phyloP scores from a whole-genome alignment of 495 filamentous ascomycete genomes.

The Antarctomyces pellizariae region DNA sequence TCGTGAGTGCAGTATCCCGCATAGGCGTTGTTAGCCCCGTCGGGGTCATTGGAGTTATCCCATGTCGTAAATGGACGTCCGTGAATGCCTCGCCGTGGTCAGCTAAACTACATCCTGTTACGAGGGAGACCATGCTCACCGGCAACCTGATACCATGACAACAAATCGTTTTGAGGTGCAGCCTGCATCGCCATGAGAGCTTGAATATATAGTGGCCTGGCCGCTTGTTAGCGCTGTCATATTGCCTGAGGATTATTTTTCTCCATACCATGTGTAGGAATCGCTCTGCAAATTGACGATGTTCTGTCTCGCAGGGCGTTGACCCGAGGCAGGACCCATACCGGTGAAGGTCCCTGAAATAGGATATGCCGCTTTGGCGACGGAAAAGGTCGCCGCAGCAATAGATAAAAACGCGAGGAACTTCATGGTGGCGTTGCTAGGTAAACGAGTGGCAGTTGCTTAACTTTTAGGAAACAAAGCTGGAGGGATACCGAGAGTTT shows the following conservation, averaged over 20 bases:
- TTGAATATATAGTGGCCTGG: conserved; percentile 18
- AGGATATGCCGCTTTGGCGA: too few relatives aligned
- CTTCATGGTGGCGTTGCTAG: too few relatives aligned
- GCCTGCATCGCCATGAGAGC: conserved; percentile 19
- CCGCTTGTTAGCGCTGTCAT: background rate
- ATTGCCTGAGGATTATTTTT: conserved; percentile 1
- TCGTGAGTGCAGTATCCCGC: conserved; percentile 24
- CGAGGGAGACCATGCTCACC: conserved; percentile 14
- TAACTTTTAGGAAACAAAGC: too few relatives aligned
- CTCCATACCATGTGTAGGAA: background rate
- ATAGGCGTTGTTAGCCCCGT: conserved; percentile 6
- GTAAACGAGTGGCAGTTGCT: too few relatives aligned
- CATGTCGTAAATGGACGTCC: conserved; percentile 23
- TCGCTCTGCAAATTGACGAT: too few relatives aligned
- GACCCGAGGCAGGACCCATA: too few relatives aligned
- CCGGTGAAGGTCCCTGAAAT: too few relatives aligned
- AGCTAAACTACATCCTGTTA: conserved; percentile 2
- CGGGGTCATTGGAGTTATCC: conserved; percentile 20
- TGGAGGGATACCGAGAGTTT: too few relatives aligned
- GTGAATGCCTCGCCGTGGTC: conserved; percentile 22
- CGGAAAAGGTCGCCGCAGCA: too few relatives aligned
- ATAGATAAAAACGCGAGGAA: too few relatives aligned
- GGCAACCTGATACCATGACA: conserved; percentile 23
- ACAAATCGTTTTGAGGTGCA: conserved; percentile 16
- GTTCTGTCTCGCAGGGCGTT: too few relatives aligned